Percentiles rank a stretch among this genome's conserved stretches.
phyloP scores from a whole-genome alignment of 371 early-diverging fungal species.

The Apophysomyces variabilis region DNA sequence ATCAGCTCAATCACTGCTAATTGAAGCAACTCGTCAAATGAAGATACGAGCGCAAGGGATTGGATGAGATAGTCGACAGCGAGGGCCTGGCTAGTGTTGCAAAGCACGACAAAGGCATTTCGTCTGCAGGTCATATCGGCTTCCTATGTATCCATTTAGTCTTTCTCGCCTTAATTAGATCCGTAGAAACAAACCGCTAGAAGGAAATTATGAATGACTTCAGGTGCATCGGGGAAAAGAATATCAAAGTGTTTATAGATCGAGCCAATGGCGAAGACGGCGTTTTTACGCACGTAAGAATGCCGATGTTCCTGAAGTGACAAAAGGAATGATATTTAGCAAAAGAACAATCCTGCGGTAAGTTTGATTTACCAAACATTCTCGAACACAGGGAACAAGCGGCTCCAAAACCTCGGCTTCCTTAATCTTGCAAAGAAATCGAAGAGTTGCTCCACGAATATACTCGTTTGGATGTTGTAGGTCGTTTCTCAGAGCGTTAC shows the following conservation, averaged over 20 bases:
- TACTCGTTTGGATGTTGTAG: slow-evolving; percentile 99
- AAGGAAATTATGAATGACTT: slow-evolving; percentile 83
- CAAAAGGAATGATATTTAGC: background rate
- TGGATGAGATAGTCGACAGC: slow-evolving; percentile 88
- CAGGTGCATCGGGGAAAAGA: slow-evolving; percentile 96
- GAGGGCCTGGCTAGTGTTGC: slow-evolving; percentile 71
- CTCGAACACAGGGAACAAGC: slow-evolving; percentile 85
- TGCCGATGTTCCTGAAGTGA: slow-evolving; percentile 86
- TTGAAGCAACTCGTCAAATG: slow-evolving; percentile 91
- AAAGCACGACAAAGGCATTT: slow-evolving; percentile 92
- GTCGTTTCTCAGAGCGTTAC: slow-evolving; percentile 97
- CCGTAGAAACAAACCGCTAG: slow-evolving; percentile 48
- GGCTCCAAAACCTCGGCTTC: slow-evolving; percentile 96
- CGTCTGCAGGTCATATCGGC: slow-evolving; percentile 91
- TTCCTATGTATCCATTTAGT: slow-evolving; percentile 59
- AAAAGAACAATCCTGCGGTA: background rate
- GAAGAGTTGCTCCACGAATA: slow-evolving; percentile 94
- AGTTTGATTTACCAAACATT: slow-evolving; percentile 76
- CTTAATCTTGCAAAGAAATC: slow-evolving; percentile 93
- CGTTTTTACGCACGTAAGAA: slow-evolving; percentile 97
- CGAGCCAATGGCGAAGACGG: slow-evolving; percentile 90
- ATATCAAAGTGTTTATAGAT: slow-evolving; percentile 88
- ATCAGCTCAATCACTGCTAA: slow-evolving; percentile 93
- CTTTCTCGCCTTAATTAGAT: background rate
- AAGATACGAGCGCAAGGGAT: slow-evolving; percentile 72